Conservation (phyloP, 306 rosid genomes). For the Pyrus bretschneideri region DNA sequence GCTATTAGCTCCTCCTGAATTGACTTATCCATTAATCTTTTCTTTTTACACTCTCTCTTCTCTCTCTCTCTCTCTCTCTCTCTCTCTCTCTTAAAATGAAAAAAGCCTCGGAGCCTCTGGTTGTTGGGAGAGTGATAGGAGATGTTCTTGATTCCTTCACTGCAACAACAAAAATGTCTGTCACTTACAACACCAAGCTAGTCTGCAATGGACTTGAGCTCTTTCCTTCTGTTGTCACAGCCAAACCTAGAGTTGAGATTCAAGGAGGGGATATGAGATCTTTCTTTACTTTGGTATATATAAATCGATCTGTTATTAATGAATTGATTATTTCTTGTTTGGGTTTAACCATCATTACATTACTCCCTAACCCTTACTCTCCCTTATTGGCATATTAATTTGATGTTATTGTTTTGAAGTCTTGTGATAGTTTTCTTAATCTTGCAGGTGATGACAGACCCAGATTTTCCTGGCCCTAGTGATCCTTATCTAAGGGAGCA, state of each 20-base stretch:
- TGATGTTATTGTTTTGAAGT: background rate
- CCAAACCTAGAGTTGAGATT: constrained; percentile 63
- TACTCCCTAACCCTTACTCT: background rate
- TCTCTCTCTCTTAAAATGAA: constrained; percentile 27
- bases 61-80: background rate
- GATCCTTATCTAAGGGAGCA: constrained; percentile 84
- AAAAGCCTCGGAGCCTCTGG: constrained; percentile 46
- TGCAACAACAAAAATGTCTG: constrained; percentile 39
- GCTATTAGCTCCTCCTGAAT: background rate
- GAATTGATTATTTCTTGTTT: background rate
- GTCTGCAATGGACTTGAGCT: constrained; percentile 72
- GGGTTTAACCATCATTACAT: background rate
- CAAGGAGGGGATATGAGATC: constrained; percentile 79
- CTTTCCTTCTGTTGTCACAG: constrained; percentile 56
- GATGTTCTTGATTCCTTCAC: constrained; percentile 77
- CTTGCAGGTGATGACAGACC: constrained; percentile 73
- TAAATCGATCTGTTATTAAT: background rate
- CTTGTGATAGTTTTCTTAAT: background rate
- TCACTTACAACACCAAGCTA: constrained; percentile 50
- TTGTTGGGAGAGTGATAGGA: constrained; percentile 76
- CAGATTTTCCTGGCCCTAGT: constrained; percentile 91
- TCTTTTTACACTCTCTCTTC: background rate
- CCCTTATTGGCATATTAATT: background rate
- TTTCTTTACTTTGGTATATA: constrained; percentile 68
- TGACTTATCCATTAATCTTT: background rate